Evolutionary conservation across 1,139 yeast species (phyloP).

Genomic region (Scheffersomyces titani): DNA sequence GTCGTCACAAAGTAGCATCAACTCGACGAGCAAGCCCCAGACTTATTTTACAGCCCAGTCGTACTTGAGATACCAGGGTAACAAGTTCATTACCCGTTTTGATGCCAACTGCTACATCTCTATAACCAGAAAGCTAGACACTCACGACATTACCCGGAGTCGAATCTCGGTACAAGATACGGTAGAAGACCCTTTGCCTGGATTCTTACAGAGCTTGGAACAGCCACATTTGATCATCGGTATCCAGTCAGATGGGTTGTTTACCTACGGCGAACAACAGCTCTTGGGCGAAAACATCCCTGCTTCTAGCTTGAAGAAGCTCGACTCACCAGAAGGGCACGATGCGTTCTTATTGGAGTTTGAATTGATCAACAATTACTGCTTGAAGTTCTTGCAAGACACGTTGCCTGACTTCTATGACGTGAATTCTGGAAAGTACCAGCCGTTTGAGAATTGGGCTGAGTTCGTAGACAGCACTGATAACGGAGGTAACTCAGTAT

Average conservation of each 20-base stretch:
- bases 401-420: slow-evolving; percentile 60
- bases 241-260: slow-evolving; percentile 87
- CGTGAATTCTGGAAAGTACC: slow-evolving; percentile 43
- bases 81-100: slow-evolving; percentile 82
- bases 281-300: slow-evolving; percentile 77
- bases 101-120: slow-evolving; percentile 97
- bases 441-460: slow-evolving; percentile 56
- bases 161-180: slow-evolving; percentile 37
- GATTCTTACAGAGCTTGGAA: slow-evolving; percentile 49
- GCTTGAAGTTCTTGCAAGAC: slow-evolving; percentile 61
- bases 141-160: slow-evolving; percentile 90
- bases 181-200: slow-evolving; percentile 43
- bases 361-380: slow-evolving; percentile 71
- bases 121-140: slow-evolving; percentile 88
- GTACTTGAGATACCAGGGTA: slow-evolving; percentile 89
- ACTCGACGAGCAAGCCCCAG: slow-evolving; percentile 51
- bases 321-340: slow-evolving; percentile 96
- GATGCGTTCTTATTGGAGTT: slow-evolving; percentile 94
- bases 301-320: slow-evolving; percentile 62
- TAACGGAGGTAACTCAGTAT: slow-evolving; percentile 69
- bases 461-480: slow-evolving; percentile 35
- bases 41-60: slow-evolving; percentile 95
- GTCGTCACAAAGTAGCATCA: slow-evolving; percentile 7
- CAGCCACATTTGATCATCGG: slow-evolving; percentile 88
- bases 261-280: slow-evolving; percentile 90